Evolutionary conservation across 2,329 filamentous ascomycete genomes (phyloP), one percentile per base, ranked within the genome.

Genomic region (Alternaria gaisen): DNA sequence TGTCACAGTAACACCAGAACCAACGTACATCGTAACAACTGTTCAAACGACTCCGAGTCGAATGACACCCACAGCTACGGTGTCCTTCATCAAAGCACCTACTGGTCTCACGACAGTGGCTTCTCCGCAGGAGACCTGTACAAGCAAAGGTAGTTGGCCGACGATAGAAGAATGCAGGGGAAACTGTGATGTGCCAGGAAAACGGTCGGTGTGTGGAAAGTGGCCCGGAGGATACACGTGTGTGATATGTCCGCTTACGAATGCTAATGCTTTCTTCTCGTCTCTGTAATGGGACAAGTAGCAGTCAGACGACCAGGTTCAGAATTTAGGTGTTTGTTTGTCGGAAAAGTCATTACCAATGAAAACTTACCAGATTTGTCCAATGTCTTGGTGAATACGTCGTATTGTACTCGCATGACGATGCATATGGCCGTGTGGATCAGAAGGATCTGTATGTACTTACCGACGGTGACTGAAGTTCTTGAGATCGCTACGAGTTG

Each of bases 371-470:
- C 4, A 11, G 4, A 8, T 18, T 1, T 8, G n/a, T 18, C 1
- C 8, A 11, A 4, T 5, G 5, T 4, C n/a, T 4, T 1, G 5
- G 2, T 1, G 2, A 5, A 40, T 3, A n/a, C 1, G 5, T 16
- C 8, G 4, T 36, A 36, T 36, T 40, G 2, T 9, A 9, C 16
- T 9, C 4, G n/a, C 9, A 18, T 40, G 0, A 11, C 11, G 4
- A 18, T 8, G n/a, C 36, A 11, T 20, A 10, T 11, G 2, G 9
- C 18, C 8, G 8, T 20, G 36, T 7, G 6, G 1, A 18, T 40
- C 16, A 7, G 5, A 1, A 20, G 9, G 1, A n/a, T 1, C 18
- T 20, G 4, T 8, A 4, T n/a, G 1, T 12, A 0, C n/a, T 20
- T 20, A 9, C 36, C n/a, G 9, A 40, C 18, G 34, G 2, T 40